These are phyloP conservation scores for Populus ilicifolia DNA, from an alignment of 345 rosid genomes.

Conservation along the genomic window DNA sequence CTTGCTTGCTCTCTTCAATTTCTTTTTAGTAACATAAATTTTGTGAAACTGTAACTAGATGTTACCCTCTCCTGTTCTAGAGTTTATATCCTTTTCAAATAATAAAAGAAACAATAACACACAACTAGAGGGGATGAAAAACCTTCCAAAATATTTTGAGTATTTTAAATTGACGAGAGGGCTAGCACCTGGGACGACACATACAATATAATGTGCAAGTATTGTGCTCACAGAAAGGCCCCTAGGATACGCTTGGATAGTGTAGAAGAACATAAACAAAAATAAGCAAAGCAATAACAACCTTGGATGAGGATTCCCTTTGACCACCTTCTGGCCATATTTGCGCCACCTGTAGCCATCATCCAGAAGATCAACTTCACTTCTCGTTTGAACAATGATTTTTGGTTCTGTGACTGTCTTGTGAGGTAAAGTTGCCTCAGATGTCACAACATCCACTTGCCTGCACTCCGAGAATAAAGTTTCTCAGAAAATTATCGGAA, in stretches of 20 bases:
- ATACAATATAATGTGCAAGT: not conserved
- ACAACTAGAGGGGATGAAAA: not conserved
- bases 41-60: not conserved
- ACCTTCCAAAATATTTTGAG: not conserved
- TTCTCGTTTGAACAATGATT: conserved; percentile 90
- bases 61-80: not conserved
- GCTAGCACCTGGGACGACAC: not conserved
- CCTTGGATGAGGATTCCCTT: conserved; percentile 98
- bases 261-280: conserved; percentile 11
- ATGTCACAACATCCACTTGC: conserved; percentile 36
- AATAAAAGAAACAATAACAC: not conserved
- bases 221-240: not conserved
- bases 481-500: not conserved
- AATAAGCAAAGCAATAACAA: conserved; percentile 19
- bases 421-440: conserved; percentile 51
- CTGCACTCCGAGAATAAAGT: conserved; percentile 35
- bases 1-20: not conserved
- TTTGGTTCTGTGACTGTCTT: conserved; percentile 77
- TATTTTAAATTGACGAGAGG: not conserved
- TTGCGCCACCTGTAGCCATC: conserved; percentile 99
- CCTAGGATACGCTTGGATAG: not conserved
- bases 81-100: not conserved
- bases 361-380: conserved; percentile 95
- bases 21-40: not conserved
- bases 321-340: conserved; percentile 98